Conservation (phyloP, 768 basidiomycete genomes). For the Calocybe cyanea region DNA sequence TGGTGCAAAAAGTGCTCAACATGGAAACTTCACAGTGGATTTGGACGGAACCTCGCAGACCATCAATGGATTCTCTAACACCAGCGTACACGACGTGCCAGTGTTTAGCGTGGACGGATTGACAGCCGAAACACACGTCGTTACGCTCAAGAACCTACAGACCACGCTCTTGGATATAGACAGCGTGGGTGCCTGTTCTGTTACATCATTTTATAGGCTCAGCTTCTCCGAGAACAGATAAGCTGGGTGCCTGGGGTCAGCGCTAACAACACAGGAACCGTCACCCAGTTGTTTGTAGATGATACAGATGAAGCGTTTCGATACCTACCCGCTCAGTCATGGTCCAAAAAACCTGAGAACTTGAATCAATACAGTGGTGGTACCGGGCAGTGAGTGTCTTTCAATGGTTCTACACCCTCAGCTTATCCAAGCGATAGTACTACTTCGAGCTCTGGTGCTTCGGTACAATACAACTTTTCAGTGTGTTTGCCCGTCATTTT, state of each 20-base stretch:
- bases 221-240: slow-evolving; percentile 9
- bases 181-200: slow-evolving; percentile 19
- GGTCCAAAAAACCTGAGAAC: slow-evolving; percentile 20
- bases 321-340: slow-evolving; percentile 22
- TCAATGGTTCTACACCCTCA: neutral
- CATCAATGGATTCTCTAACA: slow-evolving; percentile 16
- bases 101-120: slow-evolving; percentile 28
- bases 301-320: slow-evolving; percentile 27
- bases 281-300: slow-evolving; percentile 10
- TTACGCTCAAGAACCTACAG: slow-evolving; percentile 19
- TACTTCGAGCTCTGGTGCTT: neutral
- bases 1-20: slow-evolving; percentile 31
- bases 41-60: slow-evolving; percentile 23
- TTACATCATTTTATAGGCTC: no score
- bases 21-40: slow-evolving; percentile 30
- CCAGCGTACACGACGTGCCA: slow-evolving; percentile 20
- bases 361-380: neutral
- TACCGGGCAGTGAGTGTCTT: slow-evolving; percentile 7
- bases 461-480: neutral
- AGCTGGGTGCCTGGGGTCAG: slow-evolving; percentile 16
- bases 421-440: neutral
- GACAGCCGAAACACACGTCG: slow-evolving; percentile 23
- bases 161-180: slow-evolving; percentile 31
- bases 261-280: neutral
- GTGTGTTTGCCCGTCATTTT: neutral